Base-by-base conservation (phyloP, 805 yeast species). In the Tetrapisispora arboricola region DNA sequence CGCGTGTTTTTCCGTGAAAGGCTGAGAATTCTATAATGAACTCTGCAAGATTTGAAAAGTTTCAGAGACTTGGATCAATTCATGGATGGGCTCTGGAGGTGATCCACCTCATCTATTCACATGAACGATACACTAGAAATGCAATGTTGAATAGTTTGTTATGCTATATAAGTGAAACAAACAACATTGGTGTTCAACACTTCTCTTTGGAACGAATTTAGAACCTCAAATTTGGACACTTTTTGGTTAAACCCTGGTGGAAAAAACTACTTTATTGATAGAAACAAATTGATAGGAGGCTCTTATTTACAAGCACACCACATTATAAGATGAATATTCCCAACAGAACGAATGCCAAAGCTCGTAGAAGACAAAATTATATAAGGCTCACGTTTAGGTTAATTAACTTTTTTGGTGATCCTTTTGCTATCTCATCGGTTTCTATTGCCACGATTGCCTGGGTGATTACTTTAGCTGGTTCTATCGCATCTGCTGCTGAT, bases 391-490 rank as follows among this genome's bases (percentile, higher is more conserved):
- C 48, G 2, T 62, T 67, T 40, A 50, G 53, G 34, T 35, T 61
- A 12, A 68, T 76, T 18, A 78, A 79, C 50, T 66, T 84, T 44
- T 58, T 78, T 18, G 78, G 85, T 24, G 94, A 88, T 59, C 95
- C 96, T 2, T 88, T 88, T 59, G 94, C 94, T 38, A 69, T 87
- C 27, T 73, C 92, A 15, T 81, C 96, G 6, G 67, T 84, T 29
- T 76, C 87, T 1, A 75, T 88, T 39, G 81, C 87, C 1, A 48
- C 71, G 3, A 69, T 86, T 20, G 76, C 95, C 13, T 90, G 97
- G 97, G 67, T 86, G 44, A 75, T 92, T 38, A 84, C 95, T 9
- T 71, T 92, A 41, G 94, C 82, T 2, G 96, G 96, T 2, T 84
- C 94, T 13, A 77, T 84, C 16, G 78, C 83, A 1, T 58, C 76